phyloP scores from a whole-genome alignment of 148 eudicot species.

The Persicaria tinctoria region DNA sequence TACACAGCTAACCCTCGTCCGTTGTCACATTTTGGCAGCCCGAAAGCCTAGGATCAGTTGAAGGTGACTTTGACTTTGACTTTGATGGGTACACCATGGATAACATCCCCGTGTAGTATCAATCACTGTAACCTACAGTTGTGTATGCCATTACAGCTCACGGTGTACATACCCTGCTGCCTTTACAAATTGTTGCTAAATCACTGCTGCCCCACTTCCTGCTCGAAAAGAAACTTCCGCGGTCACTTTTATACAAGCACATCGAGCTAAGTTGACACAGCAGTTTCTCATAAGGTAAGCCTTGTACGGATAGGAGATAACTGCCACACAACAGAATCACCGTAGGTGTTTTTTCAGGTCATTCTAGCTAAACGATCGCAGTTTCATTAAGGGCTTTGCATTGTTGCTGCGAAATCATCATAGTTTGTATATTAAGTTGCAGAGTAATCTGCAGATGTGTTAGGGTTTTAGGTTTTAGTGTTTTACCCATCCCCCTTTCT shows the following conservation, averaged over 20 bases:
- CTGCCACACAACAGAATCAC: neutral
- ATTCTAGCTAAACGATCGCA: neutral
- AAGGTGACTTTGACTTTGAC: slow-evolving; percentile 52
- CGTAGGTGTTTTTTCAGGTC: neutral
- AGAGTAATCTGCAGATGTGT: slow-evolving; percentile 26
- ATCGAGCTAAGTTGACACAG: neutral
- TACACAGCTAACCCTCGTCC: too few relatives aligned
- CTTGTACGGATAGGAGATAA: neutral
- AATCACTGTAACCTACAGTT: neutral
- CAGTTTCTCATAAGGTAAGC: neutral
- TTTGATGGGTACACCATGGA: slow-evolving; percentile 56
- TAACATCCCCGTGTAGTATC: slow-evolving; percentile 35
- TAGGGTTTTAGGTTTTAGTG: slow-evolving; percentile 12
- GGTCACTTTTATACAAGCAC: neutral
- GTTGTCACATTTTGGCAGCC: slow-evolving; percentile 19
- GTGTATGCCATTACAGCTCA: neutral
- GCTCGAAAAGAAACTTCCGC: neutral
- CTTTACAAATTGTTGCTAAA: neutral
- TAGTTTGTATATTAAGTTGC: slow-evolving; percentile 25
- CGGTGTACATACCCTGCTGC: slow-evolving; percentile 1
- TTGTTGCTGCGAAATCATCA: neutral
- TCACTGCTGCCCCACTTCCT: neutral
- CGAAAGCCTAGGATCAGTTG: slow-evolving; percentile 43
- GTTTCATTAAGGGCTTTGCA: neutral
- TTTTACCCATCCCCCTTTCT: neutral